These are phyloP conservation scores for Globisporangium perplexum DNA, from an alignment of 352 stramenopile species.

Conservation along the genomic window DNA sequence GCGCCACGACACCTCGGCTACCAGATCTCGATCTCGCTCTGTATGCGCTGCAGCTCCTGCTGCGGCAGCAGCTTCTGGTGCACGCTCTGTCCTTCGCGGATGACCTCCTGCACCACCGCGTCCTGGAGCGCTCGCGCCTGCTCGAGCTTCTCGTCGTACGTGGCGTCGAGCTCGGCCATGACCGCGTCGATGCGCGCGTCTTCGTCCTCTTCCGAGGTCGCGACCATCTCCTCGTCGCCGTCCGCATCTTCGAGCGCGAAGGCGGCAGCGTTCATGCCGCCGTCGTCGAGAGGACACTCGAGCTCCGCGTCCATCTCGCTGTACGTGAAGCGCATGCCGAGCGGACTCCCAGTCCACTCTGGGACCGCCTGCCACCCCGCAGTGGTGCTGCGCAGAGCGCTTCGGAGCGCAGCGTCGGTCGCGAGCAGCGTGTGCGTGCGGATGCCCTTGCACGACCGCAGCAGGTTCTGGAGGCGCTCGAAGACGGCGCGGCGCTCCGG, in stretches of 20 bases:
- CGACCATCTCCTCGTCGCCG: conserved; percentile 5
- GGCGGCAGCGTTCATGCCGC: conserved; percentile 29
- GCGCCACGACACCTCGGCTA: conserved; percentile 9
- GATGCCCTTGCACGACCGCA: conserved; percentile 45
- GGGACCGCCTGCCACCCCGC: conserved; percentile 29
- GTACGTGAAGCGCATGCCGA: conserved; percentile 42
- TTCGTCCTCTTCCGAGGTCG: conserved; percentile 17
- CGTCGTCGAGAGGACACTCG: conserved; percentile 44
- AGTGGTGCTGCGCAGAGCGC: conserved; percentile 8
- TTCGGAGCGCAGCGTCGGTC: conserved; percentile 18
- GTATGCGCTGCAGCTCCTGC: conserved; percentile 70
- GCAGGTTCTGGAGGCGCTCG: conserved; percentile 27
- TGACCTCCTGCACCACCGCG: conserved; percentile 39
- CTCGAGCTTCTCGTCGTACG: conserved; percentile 34
- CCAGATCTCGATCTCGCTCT: conserved; percentile 79
- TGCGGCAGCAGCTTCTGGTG: conserved; percentile 49
- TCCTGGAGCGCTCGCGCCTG: conserved; percentile 33
- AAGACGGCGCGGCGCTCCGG: conserved; percentile 9
- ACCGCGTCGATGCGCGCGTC: conserved; percentile 38
- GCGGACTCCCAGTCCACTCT: conserved; percentile 32
- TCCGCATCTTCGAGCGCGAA: conserved; percentile 14
- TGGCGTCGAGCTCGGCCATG: conserved; percentile 42
- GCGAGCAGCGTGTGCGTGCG: conserved; percentile 35
- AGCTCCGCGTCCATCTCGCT: conserved; percentile 11
- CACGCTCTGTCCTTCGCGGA: conserved; percentile 31